These are phyloP conservation scores for Galerina sulciceps DNA, from an alignment of 768 basidiomycete genomes.

Conservation along the genomic window DNA sequence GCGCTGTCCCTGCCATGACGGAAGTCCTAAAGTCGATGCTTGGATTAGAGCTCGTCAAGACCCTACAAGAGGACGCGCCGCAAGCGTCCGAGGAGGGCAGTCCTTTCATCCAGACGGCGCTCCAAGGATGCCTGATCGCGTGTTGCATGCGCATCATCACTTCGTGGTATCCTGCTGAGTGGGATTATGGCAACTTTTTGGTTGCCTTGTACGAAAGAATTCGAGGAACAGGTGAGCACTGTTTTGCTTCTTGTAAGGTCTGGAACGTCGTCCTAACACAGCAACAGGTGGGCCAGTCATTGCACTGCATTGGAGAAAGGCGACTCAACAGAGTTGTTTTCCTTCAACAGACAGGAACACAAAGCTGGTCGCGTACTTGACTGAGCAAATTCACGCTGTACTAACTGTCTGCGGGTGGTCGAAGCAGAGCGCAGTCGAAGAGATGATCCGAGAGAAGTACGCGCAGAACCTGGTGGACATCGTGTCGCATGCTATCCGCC, in stretches of 20 bases:
- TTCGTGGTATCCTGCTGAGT: conserved; percentile 47
- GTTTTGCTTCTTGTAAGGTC: background rate
- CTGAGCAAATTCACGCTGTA: conserved; percentile 25
- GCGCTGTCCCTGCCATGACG: conserved; percentile 21
- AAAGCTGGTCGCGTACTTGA: conserved; percentile 25
- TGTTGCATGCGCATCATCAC: conserved; percentile 43
- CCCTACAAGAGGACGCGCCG: conserved; percentile 29
- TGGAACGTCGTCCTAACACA: background rate
- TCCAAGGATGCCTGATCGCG: conserved; percentile 44
- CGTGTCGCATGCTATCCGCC: conserved; percentile 31
- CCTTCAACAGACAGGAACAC: conserved; percentile 25
- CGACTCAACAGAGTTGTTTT: conserved; percentile 24
- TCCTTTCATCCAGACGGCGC: conserved; percentile 39
- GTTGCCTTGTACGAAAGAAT: conserved; percentile 40
- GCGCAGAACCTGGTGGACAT: conserved; percentile 28
- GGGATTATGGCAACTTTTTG: conserved; percentile 45
- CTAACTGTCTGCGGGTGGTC: conserved; percentile 34
- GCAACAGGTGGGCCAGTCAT: conserved; percentile 26
- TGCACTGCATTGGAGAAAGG: conserved; percentile 28
- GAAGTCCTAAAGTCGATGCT: conserved; percentile 35
- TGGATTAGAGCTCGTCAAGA: conserved; percentile 34
- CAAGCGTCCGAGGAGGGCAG: conserved; percentile 28
- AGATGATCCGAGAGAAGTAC: conserved; percentile 17
- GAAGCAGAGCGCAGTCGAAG: conserved; percentile 16
- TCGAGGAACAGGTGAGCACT: conserved; percentile 35